Percentiles rank a stretch among this genome's conserved stretches.
These are phyloP conservation scores for Incumbomyces lentus DNA, from an alignment of 2,329 filamentous ascomycete species.

Conservation along the genomic window DNA sequence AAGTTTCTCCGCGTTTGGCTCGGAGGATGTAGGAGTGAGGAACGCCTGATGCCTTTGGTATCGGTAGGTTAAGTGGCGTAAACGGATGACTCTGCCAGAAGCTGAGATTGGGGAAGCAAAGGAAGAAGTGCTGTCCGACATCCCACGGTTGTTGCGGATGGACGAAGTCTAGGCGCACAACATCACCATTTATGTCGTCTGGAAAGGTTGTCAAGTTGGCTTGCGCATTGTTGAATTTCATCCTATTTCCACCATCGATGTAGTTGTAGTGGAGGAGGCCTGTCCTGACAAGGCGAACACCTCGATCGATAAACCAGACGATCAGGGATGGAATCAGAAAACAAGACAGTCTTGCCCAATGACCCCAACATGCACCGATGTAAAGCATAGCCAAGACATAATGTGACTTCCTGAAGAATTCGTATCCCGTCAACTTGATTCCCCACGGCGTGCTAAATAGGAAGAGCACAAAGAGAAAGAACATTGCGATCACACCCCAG, in stretches of 20 bases:
- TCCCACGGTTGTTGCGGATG: constrained; percentile 53
- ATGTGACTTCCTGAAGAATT: constrained; percentile 65
- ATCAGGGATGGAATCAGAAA: constrained; percentile 58
- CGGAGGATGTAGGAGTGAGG: constrained; percentile 28
- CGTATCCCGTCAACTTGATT: constrained; percentile 60
- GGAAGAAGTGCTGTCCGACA: constrained; percentile 61
- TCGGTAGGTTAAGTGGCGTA: constrained; percentile 50
- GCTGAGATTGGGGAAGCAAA: constrained; percentile 55
- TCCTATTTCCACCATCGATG: constrained; percentile 29
- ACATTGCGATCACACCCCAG: constrained; percentile 61
- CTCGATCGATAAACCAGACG: constrained; percentile 56
- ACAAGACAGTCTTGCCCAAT: constrained; percentile 59
- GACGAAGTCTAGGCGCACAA: constrained; percentile 56
- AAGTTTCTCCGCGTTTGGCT: constrained; percentile 45
- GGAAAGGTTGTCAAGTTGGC: constrained; percentile 45
- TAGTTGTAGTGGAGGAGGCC: constrained; percentile 52
- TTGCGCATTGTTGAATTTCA: constrained; percentile 46
- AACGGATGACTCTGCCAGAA: constrained; percentile 67
- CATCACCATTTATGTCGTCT: constrained; percentile 47
- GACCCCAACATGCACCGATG: constrained; percentile 64
- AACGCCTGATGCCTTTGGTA: constrained; percentile 19
- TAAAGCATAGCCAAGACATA: constrained; percentile 65
- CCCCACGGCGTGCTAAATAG: constrained; percentile 49
- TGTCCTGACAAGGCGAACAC: constrained; percentile 47
- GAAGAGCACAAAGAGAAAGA: constrained; percentile 51